Base-by-base conservation (phyloP, 805 yeast species). In the Blastobotrys peoriensis region DNA sequence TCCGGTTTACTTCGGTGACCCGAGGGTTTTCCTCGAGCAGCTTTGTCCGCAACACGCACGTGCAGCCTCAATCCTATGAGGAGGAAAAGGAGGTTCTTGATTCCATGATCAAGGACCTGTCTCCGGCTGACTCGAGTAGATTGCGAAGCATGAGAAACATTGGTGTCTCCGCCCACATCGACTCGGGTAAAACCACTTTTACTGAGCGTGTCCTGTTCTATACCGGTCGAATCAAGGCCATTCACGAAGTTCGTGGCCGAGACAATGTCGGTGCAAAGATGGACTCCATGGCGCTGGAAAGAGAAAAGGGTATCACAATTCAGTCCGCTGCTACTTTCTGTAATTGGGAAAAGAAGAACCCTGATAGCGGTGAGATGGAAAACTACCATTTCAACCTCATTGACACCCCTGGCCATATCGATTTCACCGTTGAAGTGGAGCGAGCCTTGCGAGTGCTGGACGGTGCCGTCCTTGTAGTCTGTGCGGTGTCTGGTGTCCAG, bases 271-370 rank as follows among this genome's bases (percentile, higher is more conserved):
- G 99, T 49, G 99, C 99, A 45, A 93, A 89, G 70, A 93, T 93
- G 99, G 98, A 93, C 67, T 91, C 89, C 49, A 93, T 93, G 98
- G 98, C 93, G 57, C 74, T 93, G 55, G 98, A 93, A 69, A 81
- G 98, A 64, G 98, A 93, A 67, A 93, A 93, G 64, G 98, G 98
- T 67, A 93, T 93, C 61, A 93, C 98, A 41, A 93, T 93, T 63
- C 98, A 93, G 69, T 87, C 96, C 49, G 98, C 98, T 51, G 98
- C 98, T 28, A 93, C 98, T 1, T 93, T 86, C 70, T 91, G 98
- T 72, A 82, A 94, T 40, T 93, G 98, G 98, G 82, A 82, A 47
- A 86, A 85, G 61, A 51, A 46, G 25, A 59, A 55, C 38, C 53
- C 50, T 10, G 57, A 55, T 33, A 48, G 52, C 27, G 65, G 64